Base-by-base conservation (phyloP, 805 yeast genomes). In the Candida namnaoensis region DNA sequence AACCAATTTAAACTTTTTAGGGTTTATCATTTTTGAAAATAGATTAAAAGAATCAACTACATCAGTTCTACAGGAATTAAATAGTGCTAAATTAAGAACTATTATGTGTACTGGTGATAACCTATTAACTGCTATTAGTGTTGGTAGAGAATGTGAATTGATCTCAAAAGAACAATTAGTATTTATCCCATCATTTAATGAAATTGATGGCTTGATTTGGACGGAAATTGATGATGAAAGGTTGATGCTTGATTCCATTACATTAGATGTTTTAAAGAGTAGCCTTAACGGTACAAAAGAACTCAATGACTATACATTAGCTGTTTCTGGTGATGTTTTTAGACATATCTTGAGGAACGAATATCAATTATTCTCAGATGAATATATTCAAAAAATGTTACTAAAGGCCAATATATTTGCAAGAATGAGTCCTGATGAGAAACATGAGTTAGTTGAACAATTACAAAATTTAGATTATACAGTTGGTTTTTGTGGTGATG, bases 21-120 rank as follows among this genome's bases (percentile, higher is more conserved):
- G 99, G 0, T 88, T 93, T 52, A 85, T 93, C 45, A 71, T 93
- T 4, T 93, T 93, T 65, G 98, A 93, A 57, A 93, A 93, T 61
- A 86, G 88, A 60, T 68, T 93, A 53, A 93, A 93, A 56, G 64
- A 71, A 1, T 67, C 82, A 1, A 83, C 96, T 0, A 68, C 68
- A 8, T 61, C 65, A 0, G 86, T 90, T 0, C 68, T 93, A 39
- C 48, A 60, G 11, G 71, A 76, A 44, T 67, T 93, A 39, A 65
- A 66, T 23, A 69, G 68, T 6, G 97, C 99, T 0, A 69, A 76
- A 23, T 72, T 93, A 39, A 70, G 97, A 50, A 85, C 93, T 0
- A 66, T 88, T 27, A 93, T 93, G 99, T 93, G 99, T 61, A 93
- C 99, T 0, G 99, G 99, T 41, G 99, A 93, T 60, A 93, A 93